Evolutionary conservation across 495 filamentous ascomycete genomes (phyloP).

Genomic region (Aspergillus coremiiformis): DNA sequence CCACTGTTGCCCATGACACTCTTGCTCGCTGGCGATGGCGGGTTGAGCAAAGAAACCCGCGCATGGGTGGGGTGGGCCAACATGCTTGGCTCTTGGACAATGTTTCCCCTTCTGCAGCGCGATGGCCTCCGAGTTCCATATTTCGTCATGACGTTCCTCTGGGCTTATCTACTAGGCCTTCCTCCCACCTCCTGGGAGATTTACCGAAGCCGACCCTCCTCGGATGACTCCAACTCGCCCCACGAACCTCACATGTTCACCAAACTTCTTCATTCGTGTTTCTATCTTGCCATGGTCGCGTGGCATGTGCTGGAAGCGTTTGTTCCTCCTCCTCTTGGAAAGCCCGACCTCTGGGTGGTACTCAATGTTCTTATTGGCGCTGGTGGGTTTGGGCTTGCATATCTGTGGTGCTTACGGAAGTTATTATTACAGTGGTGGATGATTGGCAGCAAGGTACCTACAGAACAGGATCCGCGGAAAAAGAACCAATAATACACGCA

Average conservation of each 20-base stretch:
- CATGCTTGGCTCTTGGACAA: slow-evolving; percentile 82
- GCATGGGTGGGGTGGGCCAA: slow-evolving; percentile 94
- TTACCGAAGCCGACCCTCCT: slow-evolving; percentile 43
- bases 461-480: slow-evolving; percentile 28
- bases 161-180: slow-evolving; percentile 83
- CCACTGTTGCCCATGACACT: slow-evolving; percentile 89
- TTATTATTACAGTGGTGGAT: slow-evolving; percentile 52
- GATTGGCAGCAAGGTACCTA: slow-evolving; percentile 22
- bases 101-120: slow-evolving; percentile 82
- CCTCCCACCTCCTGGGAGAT: slow-evolving; percentile 66
- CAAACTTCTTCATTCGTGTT: slow-evolving; percentile 60
- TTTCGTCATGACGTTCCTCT: slow-evolving; percentile 70
- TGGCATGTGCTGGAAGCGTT: slow-evolving; percentile 75
- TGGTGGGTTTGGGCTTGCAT: slow-evolving; percentile 77
- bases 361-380: slow-evolving; percentile 79
- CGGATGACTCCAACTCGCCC: slow-evolving; percentile 31
- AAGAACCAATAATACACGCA: slow-evolving; percentile 31
- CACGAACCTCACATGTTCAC: slow-evolving; percentile 45
- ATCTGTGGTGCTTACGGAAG: slow-evolving; percentile 79
- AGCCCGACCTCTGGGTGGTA: slow-evolving; percentile 92
- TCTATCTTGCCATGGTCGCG: slow-evolving; percentile 66
- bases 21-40: slow-evolving; percentile 67
- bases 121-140: slow-evolving; percentile 84
- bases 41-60: slow-evolving; percentile 64
- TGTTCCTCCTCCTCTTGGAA: slow-evolving; percentile 57